These are phyloP conservation scores for Fusarium sp. DNA, from an alignment of 2,329 filamentous ascomycete species.

Conservation along the genomic window DNA sequence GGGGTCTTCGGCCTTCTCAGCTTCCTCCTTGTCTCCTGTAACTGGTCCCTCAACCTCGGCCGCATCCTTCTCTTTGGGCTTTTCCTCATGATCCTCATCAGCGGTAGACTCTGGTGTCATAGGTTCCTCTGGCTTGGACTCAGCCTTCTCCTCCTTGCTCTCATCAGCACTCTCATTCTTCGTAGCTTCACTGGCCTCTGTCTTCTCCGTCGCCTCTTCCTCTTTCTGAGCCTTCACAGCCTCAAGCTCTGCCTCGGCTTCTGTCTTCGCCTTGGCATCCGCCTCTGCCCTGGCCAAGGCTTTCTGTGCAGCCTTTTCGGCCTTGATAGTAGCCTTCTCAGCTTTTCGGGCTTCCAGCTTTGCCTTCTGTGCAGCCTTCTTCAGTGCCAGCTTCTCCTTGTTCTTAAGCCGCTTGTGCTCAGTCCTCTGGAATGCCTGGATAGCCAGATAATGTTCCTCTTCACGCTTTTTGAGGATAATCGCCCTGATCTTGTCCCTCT, in stretches of 20 bases:
- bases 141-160: slow-evolving; percentile 9
- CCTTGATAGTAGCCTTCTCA: slow-evolving; percentile 37
- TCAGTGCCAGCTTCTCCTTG: slow-evolving; percentile 85
- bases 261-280: slow-evolving; percentile 40
- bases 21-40: not conserved
- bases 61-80: not conserved
- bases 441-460: slow-evolving; percentile 53
- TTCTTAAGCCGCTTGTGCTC: slow-evolving; percentile 62
- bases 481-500: slow-evolving; percentile 52
- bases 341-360: slow-evolving; percentile 27
- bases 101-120: slow-evolving; percentile 39
- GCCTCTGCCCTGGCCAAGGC: slow-evolving; percentile 29
- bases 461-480: slow-evolving; percentile 60
- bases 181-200: not conserved
- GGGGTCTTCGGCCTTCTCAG: not conserved
- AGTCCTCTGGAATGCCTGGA: slow-evolving; percentile 54
- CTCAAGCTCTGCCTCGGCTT: slow-evolving; percentile 45
- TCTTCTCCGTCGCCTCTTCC: slow-evolving; percentile 29
- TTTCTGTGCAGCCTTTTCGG: slow-evolving; percentile 29
- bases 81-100: slow-evolving; percentile 14
- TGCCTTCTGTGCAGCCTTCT: slow-evolving; percentile 67
- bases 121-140: slow-evolving; percentile 27
- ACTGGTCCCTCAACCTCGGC: too few relatives aligned
- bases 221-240: slow-evolving; percentile 13
- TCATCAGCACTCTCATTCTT: slow-evolving; percentile 8